These are phyloP conservation scores for Notholithocarpus densiflorus DNA, from an alignment of 306 rosid species.

Conservation along the genomic window DNA sequence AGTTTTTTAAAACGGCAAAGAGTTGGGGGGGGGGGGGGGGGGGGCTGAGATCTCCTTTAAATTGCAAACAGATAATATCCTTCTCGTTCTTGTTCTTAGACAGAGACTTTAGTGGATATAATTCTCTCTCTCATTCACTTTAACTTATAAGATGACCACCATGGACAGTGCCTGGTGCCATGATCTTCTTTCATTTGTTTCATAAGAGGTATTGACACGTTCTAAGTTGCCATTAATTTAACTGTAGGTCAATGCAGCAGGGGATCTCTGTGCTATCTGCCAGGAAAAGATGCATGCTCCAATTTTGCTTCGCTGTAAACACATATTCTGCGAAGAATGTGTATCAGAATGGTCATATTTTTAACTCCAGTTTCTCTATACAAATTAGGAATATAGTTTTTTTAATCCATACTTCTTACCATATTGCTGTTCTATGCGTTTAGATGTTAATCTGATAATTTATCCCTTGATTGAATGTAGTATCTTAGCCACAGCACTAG, in stretches of 20 bases:
- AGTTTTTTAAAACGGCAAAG: background rate
- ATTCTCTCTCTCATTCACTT: background rate
- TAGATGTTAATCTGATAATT: background rate
- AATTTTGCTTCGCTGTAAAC: slow-evolving; percentile 85
- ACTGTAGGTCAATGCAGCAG: slow-evolving; percentile 81
- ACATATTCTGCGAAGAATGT: slow-evolving; percentile 96
- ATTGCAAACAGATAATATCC: background rate
- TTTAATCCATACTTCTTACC: background rate
- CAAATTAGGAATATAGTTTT: slow-evolving; percentile 10
- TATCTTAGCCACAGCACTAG: too few species aligned
- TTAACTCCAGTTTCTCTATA: background rate
- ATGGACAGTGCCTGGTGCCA: background rate
- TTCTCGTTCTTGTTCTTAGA: background rate
- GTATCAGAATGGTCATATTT: slow-evolving; percentile 82
- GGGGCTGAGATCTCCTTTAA: background rate
- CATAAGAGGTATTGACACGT: background rate
- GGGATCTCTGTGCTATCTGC: slow-evolving; percentile 98
- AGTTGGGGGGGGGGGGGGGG: background rate
- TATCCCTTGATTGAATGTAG: background rate
- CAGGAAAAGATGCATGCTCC: slow-evolving; percentile 99
- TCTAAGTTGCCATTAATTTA: slow-evolving; percentile 6
- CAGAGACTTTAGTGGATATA: too few species aligned
- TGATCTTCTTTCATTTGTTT: background rate
- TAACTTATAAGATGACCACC: background rate
- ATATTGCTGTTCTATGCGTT: background rate